Conservation (phyloP, 768 basidiomycete species). For the Mycena maculata region DNA sequence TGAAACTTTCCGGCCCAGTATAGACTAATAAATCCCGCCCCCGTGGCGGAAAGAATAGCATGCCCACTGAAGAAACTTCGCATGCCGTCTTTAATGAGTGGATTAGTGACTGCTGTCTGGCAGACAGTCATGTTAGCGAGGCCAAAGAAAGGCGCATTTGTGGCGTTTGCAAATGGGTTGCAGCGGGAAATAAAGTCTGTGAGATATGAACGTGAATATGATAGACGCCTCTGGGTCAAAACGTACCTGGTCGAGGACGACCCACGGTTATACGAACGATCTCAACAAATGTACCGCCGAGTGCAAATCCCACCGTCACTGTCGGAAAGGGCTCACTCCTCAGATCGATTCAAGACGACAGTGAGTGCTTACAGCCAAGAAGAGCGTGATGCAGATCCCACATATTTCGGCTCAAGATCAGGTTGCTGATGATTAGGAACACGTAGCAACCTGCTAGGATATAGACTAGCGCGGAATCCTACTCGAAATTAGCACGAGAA, state of each 20-base stretch:
- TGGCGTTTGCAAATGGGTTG: constrained; percentile 34
- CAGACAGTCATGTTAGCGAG: constrained; percentile 39
- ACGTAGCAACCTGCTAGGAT: constrained; percentile 34
- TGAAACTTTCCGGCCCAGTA: constrained; percentile 41
- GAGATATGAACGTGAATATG: not conserved
- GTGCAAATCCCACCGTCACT: constrained; percentile 34
- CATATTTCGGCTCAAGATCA: constrained; percentile 36
- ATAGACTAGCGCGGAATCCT: constrained; percentile 26
- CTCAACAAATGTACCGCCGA: constrained; percentile 33
- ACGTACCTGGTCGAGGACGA: constrained; percentile 38
- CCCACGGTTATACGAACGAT: constrained; percentile 36
- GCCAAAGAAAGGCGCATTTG: constrained; percentile 37
- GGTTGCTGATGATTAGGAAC: constrained; percentile 34
- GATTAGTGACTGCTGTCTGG: constrained; percentile 32
- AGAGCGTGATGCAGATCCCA: constrained; percentile 39
- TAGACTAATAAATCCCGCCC: constrained; percentile 35
- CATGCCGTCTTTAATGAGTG: constrained; percentile 40
- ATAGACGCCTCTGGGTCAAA: too few relatives aligned
- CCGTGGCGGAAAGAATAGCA: constrained; percentile 38
- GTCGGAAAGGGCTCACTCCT: not conserved
- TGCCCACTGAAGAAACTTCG: constrained; percentile 45
- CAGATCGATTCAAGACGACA: not conserved
- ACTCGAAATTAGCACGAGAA: not conserved
- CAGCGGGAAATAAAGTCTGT: constrained; percentile 41
- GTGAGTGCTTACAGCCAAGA: constrained; percentile 33